Base-by-base conservation (phyloP, 2,329 filamentous ascomycete genomes). In the Fusarium sp. region DNA sequence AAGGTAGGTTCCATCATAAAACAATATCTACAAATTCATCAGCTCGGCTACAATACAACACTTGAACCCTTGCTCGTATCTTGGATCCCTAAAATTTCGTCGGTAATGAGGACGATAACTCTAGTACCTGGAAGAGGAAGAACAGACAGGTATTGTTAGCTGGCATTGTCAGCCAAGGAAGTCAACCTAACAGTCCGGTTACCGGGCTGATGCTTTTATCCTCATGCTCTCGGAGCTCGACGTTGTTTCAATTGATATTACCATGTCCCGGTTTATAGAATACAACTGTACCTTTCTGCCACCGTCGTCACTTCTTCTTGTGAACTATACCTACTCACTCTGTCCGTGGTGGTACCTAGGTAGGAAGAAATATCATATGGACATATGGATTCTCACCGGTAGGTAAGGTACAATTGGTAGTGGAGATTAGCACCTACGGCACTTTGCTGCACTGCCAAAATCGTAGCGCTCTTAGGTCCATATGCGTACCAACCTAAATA, bases 161-260 rank as follows among this genome's bases (percentile, higher is more conserved):
- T 52, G n/a, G 10, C 41, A 59, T 44, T 44, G 16, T 22, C 45
- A 32, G 18, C 30, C 24, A 45, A 34, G 32, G 32, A 34, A 45
- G 45, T 49, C 42, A 54, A 30, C 32, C 30, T 66, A 20, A 56
- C 22, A 67, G 63, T 62, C 41, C 44, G 30, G 61, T 51, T n/a
- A 11, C 16, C 40, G 24, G 24, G 24, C 24, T 41, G 20, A 34
- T 47, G 41, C 42, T 27, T 34, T 27, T 25, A 59, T 47, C 48
- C 34, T 13, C 29, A 44, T 46, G 18, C n/a, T 46, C 24, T 46
- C 7, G 18, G 44, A 46, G 24, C 9, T 37, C 18, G 34, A 37
- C 18, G 14, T 22, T 44, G 41, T 22, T 44, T 24, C 9, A 10
- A 24, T 44, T 24, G 5, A 44, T 16, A 14, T 16, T 44, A 14